Percentiles rank a stretch among this genome's conserved stretches.
Evolutionary conservation across 2,329 filamentous ascomycete species (phyloP).

Genomic region (Emmonsiellopsis sp.): DNA sequence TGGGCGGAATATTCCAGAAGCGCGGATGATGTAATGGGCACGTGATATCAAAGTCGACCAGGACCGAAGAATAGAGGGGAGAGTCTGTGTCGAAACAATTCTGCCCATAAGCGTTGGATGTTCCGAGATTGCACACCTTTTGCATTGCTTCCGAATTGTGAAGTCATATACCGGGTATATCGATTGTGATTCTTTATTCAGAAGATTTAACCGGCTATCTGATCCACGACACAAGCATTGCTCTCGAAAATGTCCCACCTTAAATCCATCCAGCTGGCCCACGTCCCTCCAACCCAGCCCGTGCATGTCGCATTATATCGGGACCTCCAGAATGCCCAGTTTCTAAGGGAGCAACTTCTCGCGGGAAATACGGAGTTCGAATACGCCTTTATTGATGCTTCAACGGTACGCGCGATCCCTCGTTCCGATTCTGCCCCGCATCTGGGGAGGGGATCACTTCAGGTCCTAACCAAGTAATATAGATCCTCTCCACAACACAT

Average conservation of each 20-base stretch:
- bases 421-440: not conserved
- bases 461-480: not conserved
- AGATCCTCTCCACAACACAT: constrained; percentile 66
- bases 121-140: no score
- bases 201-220: not conserved
- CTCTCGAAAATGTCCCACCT: constrained; percentile 31
- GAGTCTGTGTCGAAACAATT: not conserved
- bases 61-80: not conserved
- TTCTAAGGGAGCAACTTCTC: constrained; percentile 76
- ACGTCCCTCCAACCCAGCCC: constrained; percentile 58
- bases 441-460: not conserved
- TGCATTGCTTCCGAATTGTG: not conserved
- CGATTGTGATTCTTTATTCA: not conserved
- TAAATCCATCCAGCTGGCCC: constrained; percentile 63
- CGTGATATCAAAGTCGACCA: constrained; percentile 3
- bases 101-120: not conserved
- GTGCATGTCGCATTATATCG: constrained; percentile 69
- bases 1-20: constrained; percentile 30
- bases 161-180: not conserved
- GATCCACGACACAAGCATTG: not conserved
- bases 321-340: constrained; percentile 66
- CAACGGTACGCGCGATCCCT: constrained; percentile 47
- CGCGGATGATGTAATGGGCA: constrained; percentile 10
- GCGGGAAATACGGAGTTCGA: constrained; percentile 76
- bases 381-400: constrained; percentile 88